Evolutionary conservation across 768 basidiomycete species (phyloP).

Genomic region (Postia placenta): DNA sequence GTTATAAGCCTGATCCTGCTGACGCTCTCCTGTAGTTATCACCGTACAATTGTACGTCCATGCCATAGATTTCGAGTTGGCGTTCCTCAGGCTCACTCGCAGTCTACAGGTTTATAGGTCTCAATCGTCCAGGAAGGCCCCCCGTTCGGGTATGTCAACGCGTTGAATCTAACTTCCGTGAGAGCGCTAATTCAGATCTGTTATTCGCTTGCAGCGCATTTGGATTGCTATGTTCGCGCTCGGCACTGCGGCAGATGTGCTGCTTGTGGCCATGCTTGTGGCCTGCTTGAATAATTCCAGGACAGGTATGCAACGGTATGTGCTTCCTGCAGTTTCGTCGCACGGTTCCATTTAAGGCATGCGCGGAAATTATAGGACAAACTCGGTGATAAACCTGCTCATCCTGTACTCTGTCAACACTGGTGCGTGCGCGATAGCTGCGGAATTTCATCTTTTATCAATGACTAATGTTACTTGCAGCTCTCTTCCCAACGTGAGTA

Average conservation of each 20-base stretch:
- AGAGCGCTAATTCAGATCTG: not conserved
- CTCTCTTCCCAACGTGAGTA: conserved; percentile 3
- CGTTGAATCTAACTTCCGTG: not conserved
- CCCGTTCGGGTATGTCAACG: not conserved
- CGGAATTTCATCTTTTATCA: not conserved
- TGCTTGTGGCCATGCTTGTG: not conserved
- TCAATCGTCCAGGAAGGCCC: not conserved
- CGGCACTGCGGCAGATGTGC: not conserved
- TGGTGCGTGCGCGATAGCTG: not conserved
- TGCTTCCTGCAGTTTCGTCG: not conserved
- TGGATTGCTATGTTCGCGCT: not conserved
- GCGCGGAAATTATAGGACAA: not conserved
- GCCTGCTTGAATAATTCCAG: not conserved
- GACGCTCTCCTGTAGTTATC: not conserved
- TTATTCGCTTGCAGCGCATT: too few relatives aligned
- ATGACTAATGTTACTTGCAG: not conserved
- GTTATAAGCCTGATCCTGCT: too few relatives aligned
- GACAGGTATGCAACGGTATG: conserved; percentile 1
- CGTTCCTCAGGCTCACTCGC: not conserved
- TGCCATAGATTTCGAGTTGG: not conserved
- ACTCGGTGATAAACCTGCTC: conserved; percentile 2
- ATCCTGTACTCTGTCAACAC: conserved; percentile 4
- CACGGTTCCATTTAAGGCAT: not conserved
- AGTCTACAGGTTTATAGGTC: not conserved
- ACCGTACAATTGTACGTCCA: not conserved